These are phyloP conservation scores for Pestalotiopsis sp. DNA, from an alignment of 2,329 filamentous ascomycete species.

Conservation along the genomic window DNA sequence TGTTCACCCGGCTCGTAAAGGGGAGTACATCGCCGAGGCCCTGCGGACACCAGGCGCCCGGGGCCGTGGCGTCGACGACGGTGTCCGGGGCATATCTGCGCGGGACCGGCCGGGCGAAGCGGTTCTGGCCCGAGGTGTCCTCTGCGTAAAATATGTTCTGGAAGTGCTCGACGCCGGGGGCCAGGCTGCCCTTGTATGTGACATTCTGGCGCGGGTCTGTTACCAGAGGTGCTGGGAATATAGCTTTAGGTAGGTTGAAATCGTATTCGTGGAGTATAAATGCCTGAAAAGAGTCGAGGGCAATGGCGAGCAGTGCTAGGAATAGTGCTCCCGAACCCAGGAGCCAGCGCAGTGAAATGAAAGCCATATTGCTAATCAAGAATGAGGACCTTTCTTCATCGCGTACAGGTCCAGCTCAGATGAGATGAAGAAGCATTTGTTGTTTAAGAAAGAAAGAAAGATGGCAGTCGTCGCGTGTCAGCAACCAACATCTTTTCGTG, in stretches of 20 bases:
- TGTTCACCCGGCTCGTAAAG: neutral
- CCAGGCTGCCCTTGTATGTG: conserved; percentile 27
- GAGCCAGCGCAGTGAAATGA: neutral
- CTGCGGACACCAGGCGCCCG: neutral
- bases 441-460: no score
- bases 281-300: neutral
- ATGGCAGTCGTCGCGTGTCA: no score
- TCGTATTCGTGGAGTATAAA: neutral
- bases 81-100: conserved; percentile 20
- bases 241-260: neutral
- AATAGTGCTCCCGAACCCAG: neutral
- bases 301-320: neutral
- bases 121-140: conserved; percentile 29
- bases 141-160: conserved; percentile 33
- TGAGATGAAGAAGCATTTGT: no score
- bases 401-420: no score
- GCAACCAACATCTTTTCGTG: no score
- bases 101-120: conserved; percentile 33
- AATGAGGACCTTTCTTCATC: neutral
- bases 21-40: neutral
- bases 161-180: conserved; percentile 32
- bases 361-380: neutral
- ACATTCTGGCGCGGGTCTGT: conserved; percentile 9
- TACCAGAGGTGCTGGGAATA: neutral
- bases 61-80: conserved; percentile 26